These are phyloP conservation scores for Phylloporus arenicola DNA, from an alignment of 768 basidiomycete genomes.

Conservation along the genomic window DNA sequence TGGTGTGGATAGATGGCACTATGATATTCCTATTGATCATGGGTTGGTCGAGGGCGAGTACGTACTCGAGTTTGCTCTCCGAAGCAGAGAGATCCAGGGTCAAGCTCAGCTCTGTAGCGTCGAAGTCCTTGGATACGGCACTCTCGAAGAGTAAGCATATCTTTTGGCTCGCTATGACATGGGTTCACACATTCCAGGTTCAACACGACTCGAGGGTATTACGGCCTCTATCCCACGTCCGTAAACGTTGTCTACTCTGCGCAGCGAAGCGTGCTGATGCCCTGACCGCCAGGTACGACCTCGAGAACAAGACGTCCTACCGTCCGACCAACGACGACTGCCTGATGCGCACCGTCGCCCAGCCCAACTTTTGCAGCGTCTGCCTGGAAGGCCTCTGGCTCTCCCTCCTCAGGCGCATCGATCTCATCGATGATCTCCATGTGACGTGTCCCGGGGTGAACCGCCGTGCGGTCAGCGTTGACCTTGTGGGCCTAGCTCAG, in stretches of 20 bases:
- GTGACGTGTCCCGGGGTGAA: constrained; percentile 33
- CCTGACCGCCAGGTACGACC: constrained; percentile 42
- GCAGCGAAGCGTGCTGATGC: neutral
- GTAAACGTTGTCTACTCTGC: constrained; percentile 15
- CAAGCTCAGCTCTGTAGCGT: constrained; percentile 71
- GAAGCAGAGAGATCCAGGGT: constrained; percentile 43
- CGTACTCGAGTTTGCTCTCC: constrained; percentile 52
- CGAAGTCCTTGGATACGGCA: constrained; percentile 70
- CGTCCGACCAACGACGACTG: constrained; percentile 83
- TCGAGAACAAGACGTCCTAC: constrained; percentile 56
- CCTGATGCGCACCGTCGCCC: constrained; percentile 69
- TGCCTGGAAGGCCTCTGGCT: constrained; percentile 75
- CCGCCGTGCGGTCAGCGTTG: constrained; percentile 38
- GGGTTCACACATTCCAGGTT: constrained; percentile 42
- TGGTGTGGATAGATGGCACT: constrained; percentile 72
- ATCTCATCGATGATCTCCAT: constrained; percentile 53
- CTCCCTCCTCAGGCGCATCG: constrained; percentile 51
- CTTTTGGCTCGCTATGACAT: neutral
- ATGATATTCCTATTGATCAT: constrained; percentile 46
- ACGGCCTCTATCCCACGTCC: constrained; percentile 71
- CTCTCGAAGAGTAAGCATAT: constrained; percentile 49
- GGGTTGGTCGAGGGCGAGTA: constrained; percentile 49
- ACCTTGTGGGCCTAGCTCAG: constrained; percentile 59
- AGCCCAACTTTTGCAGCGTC: constrained; percentile 68
- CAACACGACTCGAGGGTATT: constrained; percentile 48